Evolutionary conservation across 208 protist species (phyloP).

Genomic region (Trypanosoma platydactyli): DNA sequence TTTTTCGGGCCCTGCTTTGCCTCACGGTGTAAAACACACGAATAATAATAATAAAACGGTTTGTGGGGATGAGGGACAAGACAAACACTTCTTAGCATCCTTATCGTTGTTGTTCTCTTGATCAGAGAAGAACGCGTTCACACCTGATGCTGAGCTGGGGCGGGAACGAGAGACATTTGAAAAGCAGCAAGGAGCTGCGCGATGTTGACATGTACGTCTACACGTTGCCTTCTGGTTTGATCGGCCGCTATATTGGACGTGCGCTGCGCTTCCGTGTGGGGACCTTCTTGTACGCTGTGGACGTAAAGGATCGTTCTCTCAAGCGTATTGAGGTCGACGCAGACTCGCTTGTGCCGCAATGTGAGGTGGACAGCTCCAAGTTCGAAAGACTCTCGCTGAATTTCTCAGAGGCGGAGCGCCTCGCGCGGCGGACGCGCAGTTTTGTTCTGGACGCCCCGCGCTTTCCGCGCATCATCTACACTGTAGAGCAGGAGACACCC

Average conservation of each 20-base stretch:
- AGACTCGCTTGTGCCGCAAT: constrained; percentile 73
- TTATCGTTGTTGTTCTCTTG: not conserved
- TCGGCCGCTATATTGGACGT: constrained; percentile 75
- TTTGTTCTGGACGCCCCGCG: constrained; percentile 59
- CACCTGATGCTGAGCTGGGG: constrained; percentile 17
- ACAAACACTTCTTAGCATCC: too few relatives aligned
- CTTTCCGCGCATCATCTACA: constrained; percentile 71
- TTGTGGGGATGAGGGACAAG: too few relatives aligned
- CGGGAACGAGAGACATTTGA: constrained; percentile 11
- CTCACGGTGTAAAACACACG: too few relatives aligned
- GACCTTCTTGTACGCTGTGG: constrained; percentile 57
- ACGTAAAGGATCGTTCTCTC: constrained; percentile 30
- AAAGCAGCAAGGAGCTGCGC: constrained; percentile 44
- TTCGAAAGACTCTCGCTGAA: constrained; percentile 51
- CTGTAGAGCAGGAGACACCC: constrained; percentile 42
- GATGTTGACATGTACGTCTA: constrained; percentile 87
- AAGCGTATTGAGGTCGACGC: constrained; percentile 69
- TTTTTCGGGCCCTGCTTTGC: too few relatives aligned
- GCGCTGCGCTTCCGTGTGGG: constrained; percentile 67
- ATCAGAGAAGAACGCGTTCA: not conserved
- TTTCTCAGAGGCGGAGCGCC: constrained; percentile 61
- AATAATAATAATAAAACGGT: too few relatives aligned
- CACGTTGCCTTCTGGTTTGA: constrained; percentile 60
- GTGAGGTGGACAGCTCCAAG: constrained; percentile 62
- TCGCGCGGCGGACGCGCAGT: constrained; percentile 46